Evolutionary conservation across 345 rosid genomes (phyloP).

Genomic region (Arabidopsis arenosa): DNA sequence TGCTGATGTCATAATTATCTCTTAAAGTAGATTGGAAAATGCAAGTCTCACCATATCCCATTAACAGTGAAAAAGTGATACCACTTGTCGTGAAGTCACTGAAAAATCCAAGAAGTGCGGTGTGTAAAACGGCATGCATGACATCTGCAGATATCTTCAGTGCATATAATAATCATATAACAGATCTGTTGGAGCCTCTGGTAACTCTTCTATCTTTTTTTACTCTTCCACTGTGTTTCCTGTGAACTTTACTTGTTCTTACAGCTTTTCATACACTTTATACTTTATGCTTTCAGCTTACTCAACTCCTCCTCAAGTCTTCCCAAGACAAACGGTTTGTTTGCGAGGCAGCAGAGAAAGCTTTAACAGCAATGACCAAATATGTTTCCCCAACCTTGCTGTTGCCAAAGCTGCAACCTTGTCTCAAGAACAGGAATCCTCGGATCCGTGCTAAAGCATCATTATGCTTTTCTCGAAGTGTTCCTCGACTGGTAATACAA

Average conservation of each 20-base stretch:
- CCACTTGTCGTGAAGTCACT: slow-evolving; percentile 82
- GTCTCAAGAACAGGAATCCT: slow-evolving; percentile 84
- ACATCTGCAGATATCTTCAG: slow-evolving; percentile 79
- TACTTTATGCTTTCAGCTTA: slow-evolving; percentile 60
- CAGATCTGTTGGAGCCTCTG: slow-evolving; percentile 80
- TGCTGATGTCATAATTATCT: slow-evolving; percentile 2
- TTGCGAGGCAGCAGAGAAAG: slow-evolving; percentile 95
- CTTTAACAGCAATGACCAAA: slow-evolving; percentile 77
- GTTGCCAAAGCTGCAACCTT: slow-evolving; percentile 72
- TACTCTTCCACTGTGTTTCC: background rate
- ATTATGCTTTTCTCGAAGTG: slow-evolving; percentile 80
- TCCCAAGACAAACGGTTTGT: slow-evolving; percentile 97
- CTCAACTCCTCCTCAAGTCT: slow-evolving; percentile 92
- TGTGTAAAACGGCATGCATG: slow-evolving; percentile 97
- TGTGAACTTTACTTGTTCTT: background rate
- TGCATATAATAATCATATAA: slow-evolving; percentile 68
- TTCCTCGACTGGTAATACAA: slow-evolving; percentile 70
- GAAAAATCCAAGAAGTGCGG: slow-evolving; percentile 97
- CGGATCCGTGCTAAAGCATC: slow-evolving; percentile 94
- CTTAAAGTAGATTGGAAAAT: slow-evolving; percentile 6
- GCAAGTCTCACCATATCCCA: slow-evolving; percentile 24
- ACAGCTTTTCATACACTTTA: slow-evolving; percentile 14
- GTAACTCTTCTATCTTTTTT: slow-evolving; percentile 46
- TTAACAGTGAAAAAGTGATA: slow-evolving; percentile 68
- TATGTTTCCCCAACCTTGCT: slow-evolving; percentile 75